Base-by-base conservation (phyloP, 2,329 filamentous ascomycete genomes). In the Xylariales sp. region DNA sequence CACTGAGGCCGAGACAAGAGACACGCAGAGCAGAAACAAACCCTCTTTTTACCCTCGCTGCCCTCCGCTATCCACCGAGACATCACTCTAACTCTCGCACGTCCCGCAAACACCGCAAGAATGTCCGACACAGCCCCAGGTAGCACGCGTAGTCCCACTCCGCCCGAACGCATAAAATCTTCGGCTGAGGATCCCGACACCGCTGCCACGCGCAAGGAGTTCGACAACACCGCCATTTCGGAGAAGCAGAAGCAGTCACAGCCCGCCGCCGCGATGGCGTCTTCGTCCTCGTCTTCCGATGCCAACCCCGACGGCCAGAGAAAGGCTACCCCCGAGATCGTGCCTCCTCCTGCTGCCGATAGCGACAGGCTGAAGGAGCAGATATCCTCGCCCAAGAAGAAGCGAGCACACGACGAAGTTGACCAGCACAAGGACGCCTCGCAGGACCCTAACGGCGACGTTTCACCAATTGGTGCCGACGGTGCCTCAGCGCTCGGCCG, bases 341-440 rank as follows among this genome's bases (percentile, higher is more conserved):
- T 19, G 6, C 14, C 31, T 16, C 35, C 35, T 19, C 35, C 35
- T 19, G 28, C 23, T 16, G 25, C 10, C 14, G 52, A 57, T 23
- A 56, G 58, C 34, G 60, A 70, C 37, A 57, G 62, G 25, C 53
- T 68, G 49, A 70, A 63, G 52, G 72, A 79, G 33, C 64, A 70
- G 40, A 53, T 78, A 30, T 64, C 69, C 15, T 82, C 77, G 11
- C 79, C 79, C 20, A 83, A 82, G 65, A 83, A 83, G 68, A 83
- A 83, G 65, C 70, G 79, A 46, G 72, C 68, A 19, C 74, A 76
- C 46, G 76, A 78, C 46, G 69, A 81, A 55, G 60, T 79, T 13
- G 78, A 81, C 19, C 65, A 71, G 33, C 59, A 62, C 34, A 67
- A 62, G 48, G 67, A 67, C 27, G 43, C 43, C 6, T 40, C 56